Evolutionary conservation across 1,284 basidiomycete genomes (phyloP), one percentile per base, ranked within the genome.

Genomic region (Boletus mariae): DNA sequence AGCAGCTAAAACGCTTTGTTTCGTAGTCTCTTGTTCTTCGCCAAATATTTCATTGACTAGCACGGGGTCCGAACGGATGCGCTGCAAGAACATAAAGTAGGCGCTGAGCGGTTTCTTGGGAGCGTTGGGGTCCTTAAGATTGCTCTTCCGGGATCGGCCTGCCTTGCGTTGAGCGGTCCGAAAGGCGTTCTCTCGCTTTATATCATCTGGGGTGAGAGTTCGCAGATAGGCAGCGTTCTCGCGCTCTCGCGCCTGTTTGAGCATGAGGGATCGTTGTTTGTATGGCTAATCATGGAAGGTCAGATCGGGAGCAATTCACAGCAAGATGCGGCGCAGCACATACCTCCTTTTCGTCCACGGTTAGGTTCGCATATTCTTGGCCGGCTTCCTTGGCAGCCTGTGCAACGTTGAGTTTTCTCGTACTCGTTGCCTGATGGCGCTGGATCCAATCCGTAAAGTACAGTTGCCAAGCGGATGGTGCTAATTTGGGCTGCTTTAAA

Each of bases 391-490:
- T 96, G 60, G 94, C 94, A 38, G 94, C 92, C 70, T 95, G 92
- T 8, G 94, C 94, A 54, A 98, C 94, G 70, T 98, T 97, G 47
- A 98, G 82, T 73, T 95, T 94, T 59, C 88, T 79, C 45, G 79
- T 82, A 58, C 81, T 85, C 40, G 80, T 79, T 59, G 84, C 83
- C 75, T 94, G 94, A 70, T 94, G 92, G 65, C 86, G 83, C 71
- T 90, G 87, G 61, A 98, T 92, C 84, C 93, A 94, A 70, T 97
- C 93, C 37, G 92, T 94, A 72, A 98, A 97, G 75, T 94, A 98
- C 49, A 98, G 81, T 73, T 98, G 94, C 94, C 94, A 98, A 42
- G 94, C 92, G 5, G 92, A 95, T 5, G 92, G 93, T 12, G 94
- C 92, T 64, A 95, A 82, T 74, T 95, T 95, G 43, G 94, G 94